Base-by-base conservation (phyloP, 768 basidiomycete genomes). In the Amanita inopinata region DNA sequence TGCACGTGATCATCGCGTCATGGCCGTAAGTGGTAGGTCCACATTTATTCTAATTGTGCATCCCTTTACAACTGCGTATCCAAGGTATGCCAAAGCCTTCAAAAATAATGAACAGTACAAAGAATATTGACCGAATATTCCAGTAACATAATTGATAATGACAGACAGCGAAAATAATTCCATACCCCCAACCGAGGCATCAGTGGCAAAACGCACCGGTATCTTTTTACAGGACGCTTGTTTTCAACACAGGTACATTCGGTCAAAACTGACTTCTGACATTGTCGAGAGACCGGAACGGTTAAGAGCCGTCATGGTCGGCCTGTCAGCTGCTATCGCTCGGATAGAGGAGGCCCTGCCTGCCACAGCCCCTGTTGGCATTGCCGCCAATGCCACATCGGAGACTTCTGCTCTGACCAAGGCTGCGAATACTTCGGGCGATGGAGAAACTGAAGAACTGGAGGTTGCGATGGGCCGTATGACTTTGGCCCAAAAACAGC, bases 211-310 rank as follows among this genome's bases (percentile, higher is more conserved):
- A 37, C 24, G 28, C 2, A 44, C 35, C 23, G 34, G 35, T 5
- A 37, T 74, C 30, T 74, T 73, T 49, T 55, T 88, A 9, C 88
- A 90, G 60, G 78, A 83, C 45, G 73, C 76, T 11, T 88, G 87
- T 55, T 67, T 78, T 12, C 65, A 76, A 45, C 87, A 90, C 54
- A 71, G 65, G 36, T 94, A 79, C 53, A 88, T 92, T 41, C 80
- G 92, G 11, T 78, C 80, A 11, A 70, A 74, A 38, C 82, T 89
- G 52, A 66, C 68, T 0, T 87, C 85, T 1, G 66, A 69, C 33
- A 80, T 96, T 40, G 77, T 93, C n/a, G 94, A 98, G 57, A 73
- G 89, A 7, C 93, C 93, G 0, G 87, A 96, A 56, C 78, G 94
- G 17, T 64, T 98, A 19, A 75, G 82, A 37, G 92, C 92, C 0